Evolutionary conservation across 2,329 filamentous ascomycete species (phyloP), one percentile per base, ranked within the genome.

Genomic region (Zopfia rhizophila): DNA sequence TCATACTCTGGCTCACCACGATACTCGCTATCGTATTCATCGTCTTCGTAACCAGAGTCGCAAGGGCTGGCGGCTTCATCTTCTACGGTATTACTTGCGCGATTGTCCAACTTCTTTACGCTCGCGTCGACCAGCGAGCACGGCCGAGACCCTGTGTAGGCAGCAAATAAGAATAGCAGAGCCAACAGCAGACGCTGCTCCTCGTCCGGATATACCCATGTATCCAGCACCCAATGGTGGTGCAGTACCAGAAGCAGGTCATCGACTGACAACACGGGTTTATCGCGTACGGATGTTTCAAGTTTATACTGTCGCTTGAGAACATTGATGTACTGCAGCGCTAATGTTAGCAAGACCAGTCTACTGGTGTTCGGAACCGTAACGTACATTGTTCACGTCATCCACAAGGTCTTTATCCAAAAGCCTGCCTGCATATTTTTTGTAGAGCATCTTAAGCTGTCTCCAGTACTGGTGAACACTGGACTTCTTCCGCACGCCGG

Each of bases 361-460:
- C 4, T n/a, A 14, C n/a, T n/a, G 7, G 23, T 24, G 21, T 38
- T 23, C 7, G 14, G 12, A 5, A 28, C 4, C 24, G 12, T 23
- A 4, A 4, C 35, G n/a, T 38, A 38, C 22, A 27, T 38, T 24
- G 22, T 38, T 38, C 12, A 38, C 22, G 24, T 38, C 22, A 14
- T 38, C 23, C 35, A 23, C 24, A 21, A 38, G 35, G 18, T 38
- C 4, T 17, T 38, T 14, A 14, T 2, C 35, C 12, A 27, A 28
- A 18, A 10, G 21, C 28, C 28, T 14, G n/a, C n/a, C n/a, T n/a
- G 22, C 14, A 28, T 38, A 14, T 14, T 38, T 27, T 25, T 38
- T 10, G 35, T 38, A 38, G 16, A 38, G 35, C 22, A 38, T 38
- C 18, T 23, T 19, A 10, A 38, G 24, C 14, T 38, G 22, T 23